Evolutionary conservation across 2,329 filamentous ascomycete genomes (phyloP), one percentile per base, ranked within the genome.

Genomic region (Diaporthe ilicicola): DNA sequence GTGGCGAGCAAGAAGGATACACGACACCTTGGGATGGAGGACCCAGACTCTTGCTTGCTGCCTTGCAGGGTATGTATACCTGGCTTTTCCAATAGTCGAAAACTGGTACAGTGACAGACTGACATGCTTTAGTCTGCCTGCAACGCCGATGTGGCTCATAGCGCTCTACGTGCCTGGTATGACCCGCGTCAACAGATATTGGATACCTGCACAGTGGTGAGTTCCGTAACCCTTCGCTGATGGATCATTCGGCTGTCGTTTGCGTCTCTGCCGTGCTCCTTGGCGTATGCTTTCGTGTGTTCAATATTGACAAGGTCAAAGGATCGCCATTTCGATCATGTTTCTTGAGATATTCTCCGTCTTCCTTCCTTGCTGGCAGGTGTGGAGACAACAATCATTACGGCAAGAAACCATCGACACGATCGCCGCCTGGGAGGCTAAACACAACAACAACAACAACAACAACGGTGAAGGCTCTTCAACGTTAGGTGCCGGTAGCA

Each of bases 1-100:
- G 4, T 92, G 87, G 85, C 85, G 87, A 74, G 86, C 90, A 46
- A 85, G 90, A 9, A 81, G 84, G 27, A 88, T 93, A 74, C 84
- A 84, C 37, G 91, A 93, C 76, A 90, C 89, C 8, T 89, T 92
- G 75, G 88, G 90, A 69, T 93, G 91, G 91, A 84, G 90, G 13
- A 76, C 87, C 7, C 90, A 92, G 77, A 92, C 90, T 39, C 87
- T 89, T 50, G 81, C 80, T 3, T 87, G 84, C 78, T 83, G 82
- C 73, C 74, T 86, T 61, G 81, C 84, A 42, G 82, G 82, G 84
- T 86, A 76, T 71, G 81, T 78, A 29, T 67, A 51, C 54, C 53
- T 24, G 70, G 51, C 64, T 37, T 22, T 22, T 27, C 1, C 24
- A 24, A 50, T 56, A 51, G 39, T 56, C n/a, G 39, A 29, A 32